Conservation (phyloP, 768 basidiomycete genomes). For the Suillus fuscotomentosus region DNA sequence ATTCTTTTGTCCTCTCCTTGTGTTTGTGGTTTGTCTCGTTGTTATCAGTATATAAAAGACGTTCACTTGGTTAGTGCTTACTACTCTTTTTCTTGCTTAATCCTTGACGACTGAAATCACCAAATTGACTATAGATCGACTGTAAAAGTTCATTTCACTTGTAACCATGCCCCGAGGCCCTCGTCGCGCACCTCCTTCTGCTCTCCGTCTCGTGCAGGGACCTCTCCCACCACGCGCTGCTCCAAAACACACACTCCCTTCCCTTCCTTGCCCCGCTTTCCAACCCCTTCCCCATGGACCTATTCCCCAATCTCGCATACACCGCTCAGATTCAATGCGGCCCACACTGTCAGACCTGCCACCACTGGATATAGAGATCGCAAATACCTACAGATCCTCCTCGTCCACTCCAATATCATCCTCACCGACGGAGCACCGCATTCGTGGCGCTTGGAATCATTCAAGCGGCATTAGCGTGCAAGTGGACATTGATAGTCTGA, state of each 20-base stretch:
- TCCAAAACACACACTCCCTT: constrained; percentile 66
- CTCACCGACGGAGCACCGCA: constrained; percentile 17
- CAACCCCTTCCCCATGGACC: constrained; percentile 29
- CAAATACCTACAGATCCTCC: constrained; percentile 15
- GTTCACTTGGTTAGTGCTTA: not conserved
- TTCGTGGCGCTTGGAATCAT: constrained; percentile 62
- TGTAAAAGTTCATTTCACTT: not conserved
- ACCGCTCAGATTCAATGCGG: constrained; percentile 6
- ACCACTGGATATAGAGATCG: constrained; percentile 20
- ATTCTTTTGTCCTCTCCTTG: not conserved
- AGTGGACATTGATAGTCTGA: constrained; percentile 46
- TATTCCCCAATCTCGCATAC: constrained; percentile 17
- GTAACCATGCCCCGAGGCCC: constrained; percentile 50
- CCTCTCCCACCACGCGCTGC: constrained; percentile 60
- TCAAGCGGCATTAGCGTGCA: constrained; percentile 40
- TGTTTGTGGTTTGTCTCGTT: not conserved
- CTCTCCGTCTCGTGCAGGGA: constrained; percentile 60
- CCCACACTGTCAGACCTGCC: constrained; percentile 21
- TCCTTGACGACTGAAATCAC: not conserved
- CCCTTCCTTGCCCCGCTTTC: constrained; percentile 57
- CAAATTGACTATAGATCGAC: not conserved
- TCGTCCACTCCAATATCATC: constrained; percentile 14
- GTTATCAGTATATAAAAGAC: not conserved
- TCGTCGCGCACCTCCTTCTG: constrained; percentile 58
- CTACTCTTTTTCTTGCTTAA: not conserved